Evolutionary conservation across 176 grass and related monocot genomes (phyloP).

Genomic region (Poa pratensis): DNA sequence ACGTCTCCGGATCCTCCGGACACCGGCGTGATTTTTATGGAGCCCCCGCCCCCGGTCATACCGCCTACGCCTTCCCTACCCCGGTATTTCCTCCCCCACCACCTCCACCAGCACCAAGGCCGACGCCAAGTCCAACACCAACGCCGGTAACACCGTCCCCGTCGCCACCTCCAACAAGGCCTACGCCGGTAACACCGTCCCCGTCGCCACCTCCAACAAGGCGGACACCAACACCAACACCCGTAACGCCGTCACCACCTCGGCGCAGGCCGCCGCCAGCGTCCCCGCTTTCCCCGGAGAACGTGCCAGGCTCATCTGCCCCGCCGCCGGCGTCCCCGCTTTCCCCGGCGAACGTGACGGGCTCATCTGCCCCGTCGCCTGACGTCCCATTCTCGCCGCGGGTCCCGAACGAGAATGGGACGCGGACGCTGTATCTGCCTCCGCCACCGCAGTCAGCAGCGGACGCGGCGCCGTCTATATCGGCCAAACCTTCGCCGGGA

Average conservation of each 20-base stretch:
- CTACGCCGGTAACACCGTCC: background rate
- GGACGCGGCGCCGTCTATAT: too few relatives aligned
- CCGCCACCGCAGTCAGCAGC: too few relatives aligned
- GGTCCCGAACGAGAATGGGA: too few relatives aligned
- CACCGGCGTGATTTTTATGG: too few relatives aligned
- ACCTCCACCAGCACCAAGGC: background rate
- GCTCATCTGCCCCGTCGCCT: too few relatives aligned
- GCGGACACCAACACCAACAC: background rate
- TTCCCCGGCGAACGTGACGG: too few relatives aligned
- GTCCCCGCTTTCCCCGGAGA: background rate
- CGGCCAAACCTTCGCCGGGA: too few relatives aligned
- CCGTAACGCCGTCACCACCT: constrained; percentile 13
- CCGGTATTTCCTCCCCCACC: background rate
- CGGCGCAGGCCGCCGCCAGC: background rate
- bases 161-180: background rate
- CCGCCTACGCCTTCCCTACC: background rate
- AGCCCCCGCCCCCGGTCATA: too few relatives aligned
- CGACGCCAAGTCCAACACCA: background rate
- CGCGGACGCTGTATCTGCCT: too few relatives aligned
- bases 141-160: background rate
- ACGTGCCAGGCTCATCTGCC: background rate
- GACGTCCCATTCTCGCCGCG: too few relatives aligned
- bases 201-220: background rate
- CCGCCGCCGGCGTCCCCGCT: too few relatives aligned
- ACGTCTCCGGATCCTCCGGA: too few relatives aligned